Conservation (phyloP, 2,329 filamentous ascomycete genomes). For the Botrytis sinoallii region DNA sequence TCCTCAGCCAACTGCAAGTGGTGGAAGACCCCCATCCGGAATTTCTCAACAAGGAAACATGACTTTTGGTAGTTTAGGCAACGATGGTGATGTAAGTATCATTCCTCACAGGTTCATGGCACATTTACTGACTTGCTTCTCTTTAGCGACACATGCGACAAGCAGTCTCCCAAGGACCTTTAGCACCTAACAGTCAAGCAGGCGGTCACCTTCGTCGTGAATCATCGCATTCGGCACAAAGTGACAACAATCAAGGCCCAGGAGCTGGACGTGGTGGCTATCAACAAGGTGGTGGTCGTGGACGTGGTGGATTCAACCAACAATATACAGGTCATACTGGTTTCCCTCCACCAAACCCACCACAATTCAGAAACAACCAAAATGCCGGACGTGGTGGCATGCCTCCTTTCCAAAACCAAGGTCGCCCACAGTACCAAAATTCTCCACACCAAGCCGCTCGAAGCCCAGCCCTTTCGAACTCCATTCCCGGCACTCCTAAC, state of each 20-base stretch:
- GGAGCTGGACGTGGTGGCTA: slow-evolving; percentile 50
- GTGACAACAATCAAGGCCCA: slow-evolving; percentile 60
- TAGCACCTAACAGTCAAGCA: slow-evolving; percentile 58
- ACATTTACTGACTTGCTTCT: slow-evolving; percentile 30
- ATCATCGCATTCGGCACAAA: slow-evolving; percentile 79
- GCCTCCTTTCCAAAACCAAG: slow-evolving; percentile 46
- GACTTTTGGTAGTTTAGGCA: slow-evolving; percentile 77
- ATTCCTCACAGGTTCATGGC: slow-evolving; percentile 32
- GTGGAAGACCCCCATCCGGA: slow-evolving; percentile 71
- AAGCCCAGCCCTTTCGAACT: slow-evolving; percentile 64
- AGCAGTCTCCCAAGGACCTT: slow-evolving; percentile 58
- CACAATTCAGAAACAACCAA: slow-evolving; percentile 33
- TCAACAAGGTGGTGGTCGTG: slow-evolving; percentile 53
- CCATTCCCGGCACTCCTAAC: slow-evolving; percentile 67
- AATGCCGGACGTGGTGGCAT: slow-evolving; percentile 51
- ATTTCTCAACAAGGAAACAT: slow-evolving; percentile 68
- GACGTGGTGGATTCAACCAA: slow-evolving; percentile 56
- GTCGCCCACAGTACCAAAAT: slow-evolving; percentile 52
- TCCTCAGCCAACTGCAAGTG: slow-evolving; percentile 74
- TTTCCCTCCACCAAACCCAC: slow-evolving; percentile 46
- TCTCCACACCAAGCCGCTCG: slow-evolving; percentile 62
- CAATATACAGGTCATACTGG: slow-evolving; percentile 48
- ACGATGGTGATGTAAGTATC: slow-evolving; percentile 73
- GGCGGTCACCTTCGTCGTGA: slow-evolving; percentile 78
- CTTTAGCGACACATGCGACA: slow-evolving; percentile 66